phyloP scores from a whole-genome alignment of 2,329 filamentous ascomycete genomes.

The Sclerotinia nivalis region DNA sequence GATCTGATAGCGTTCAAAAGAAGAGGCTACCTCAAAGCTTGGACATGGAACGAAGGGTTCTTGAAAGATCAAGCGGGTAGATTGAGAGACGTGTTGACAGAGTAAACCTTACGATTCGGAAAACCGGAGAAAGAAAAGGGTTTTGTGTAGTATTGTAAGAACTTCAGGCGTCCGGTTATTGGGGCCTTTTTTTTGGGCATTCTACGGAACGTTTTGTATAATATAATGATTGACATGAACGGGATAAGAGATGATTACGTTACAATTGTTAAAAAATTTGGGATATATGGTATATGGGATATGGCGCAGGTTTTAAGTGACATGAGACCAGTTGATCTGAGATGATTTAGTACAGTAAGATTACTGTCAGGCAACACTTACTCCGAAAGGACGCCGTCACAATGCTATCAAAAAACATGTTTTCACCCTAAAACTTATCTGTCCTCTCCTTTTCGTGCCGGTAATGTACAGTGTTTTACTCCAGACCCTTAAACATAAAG shows the following conservation, averaged over 20 bases:
- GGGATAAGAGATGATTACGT: background rate
- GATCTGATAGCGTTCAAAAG: slow-evolving; percentile 33
- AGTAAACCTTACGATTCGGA: background rate
- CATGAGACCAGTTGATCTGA: background rate
- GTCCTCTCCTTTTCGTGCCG: background rate
- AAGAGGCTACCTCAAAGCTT: slow-evolving; percentile 25
- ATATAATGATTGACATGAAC: background rate
- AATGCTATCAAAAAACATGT: background rate
- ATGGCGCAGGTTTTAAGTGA: background rate
- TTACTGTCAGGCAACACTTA: slow-evolving; percentile 6
- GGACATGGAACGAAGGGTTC: slow-evolving; percentile 4
- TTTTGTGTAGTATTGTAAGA: background rate
- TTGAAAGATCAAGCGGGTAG: slow-evolving; percentile 17
- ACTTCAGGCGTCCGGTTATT: too few species aligned
- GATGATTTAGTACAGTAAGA: background rate
- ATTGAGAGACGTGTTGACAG: background rate
- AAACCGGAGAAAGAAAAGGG: background rate
- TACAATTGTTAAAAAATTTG: background rate
- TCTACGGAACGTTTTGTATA: background rate
- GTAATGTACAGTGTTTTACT: background rate
- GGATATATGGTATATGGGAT: background rate
- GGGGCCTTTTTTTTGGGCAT: too few species aligned
- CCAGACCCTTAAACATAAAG: too few species aligned
- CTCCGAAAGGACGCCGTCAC: background rate
- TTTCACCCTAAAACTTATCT: background rate